These are phyloP conservation scores for Malbranchea zuffiana DNA, from an alignment of 2,329 filamentous ascomycete species.

Conservation along the genomic window DNA sequence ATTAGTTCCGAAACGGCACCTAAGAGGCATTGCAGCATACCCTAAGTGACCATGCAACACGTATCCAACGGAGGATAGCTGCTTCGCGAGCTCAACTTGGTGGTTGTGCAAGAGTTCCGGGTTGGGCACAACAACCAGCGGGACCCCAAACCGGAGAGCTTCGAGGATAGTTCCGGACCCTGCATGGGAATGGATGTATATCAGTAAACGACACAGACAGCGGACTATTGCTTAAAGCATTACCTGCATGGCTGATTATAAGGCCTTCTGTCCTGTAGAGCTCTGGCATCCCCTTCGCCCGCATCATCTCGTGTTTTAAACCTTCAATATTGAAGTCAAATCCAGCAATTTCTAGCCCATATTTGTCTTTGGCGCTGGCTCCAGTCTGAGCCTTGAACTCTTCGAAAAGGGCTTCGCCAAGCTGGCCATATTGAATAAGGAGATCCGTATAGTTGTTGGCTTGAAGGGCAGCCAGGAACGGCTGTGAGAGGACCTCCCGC, in stretches of 20 bases:
- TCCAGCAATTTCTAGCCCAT: conserved; percentile 44
- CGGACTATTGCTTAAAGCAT: conserved; percentile 15
- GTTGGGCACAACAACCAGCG: conserved; percentile 86
- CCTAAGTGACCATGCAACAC: conserved; percentile 58
- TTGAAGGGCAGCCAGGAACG: conserved; percentile 53
- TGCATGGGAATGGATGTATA: conserved; percentile 32
- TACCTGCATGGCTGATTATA: conserved; percentile 83
- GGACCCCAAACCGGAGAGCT: conserved; percentile 59
- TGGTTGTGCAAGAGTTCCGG: conserved; percentile 74
- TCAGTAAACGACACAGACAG: neutral
- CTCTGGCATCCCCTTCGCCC: conserved; percentile 38
- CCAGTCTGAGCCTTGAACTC: conserved; percentile 21
- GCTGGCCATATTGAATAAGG: conserved; percentile 68
- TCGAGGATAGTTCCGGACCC: conserved; percentile 85
- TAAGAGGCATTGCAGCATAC: conserved; percentile 37
- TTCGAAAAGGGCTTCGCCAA: conserved; percentile 47
- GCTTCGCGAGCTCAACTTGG: conserved; percentile 72
- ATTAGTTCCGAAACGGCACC: conserved; percentile 1
- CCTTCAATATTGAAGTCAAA: conserved; percentile 57
- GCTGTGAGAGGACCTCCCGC: conserved; percentile 48
- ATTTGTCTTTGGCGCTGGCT: conserved; percentile 17
- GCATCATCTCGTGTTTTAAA: conserved; percentile 49
- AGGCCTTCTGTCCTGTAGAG: conserved; percentile 47
- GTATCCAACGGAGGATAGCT: conserved; percentile 64
- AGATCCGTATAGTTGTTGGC: conserved; percentile 57